Percentiles rank a stretch among this genome's conserved stretches.
phyloP scores from a whole-genome alignment of 148 eudicot genomes.

The Cornus controversa region DNA sequence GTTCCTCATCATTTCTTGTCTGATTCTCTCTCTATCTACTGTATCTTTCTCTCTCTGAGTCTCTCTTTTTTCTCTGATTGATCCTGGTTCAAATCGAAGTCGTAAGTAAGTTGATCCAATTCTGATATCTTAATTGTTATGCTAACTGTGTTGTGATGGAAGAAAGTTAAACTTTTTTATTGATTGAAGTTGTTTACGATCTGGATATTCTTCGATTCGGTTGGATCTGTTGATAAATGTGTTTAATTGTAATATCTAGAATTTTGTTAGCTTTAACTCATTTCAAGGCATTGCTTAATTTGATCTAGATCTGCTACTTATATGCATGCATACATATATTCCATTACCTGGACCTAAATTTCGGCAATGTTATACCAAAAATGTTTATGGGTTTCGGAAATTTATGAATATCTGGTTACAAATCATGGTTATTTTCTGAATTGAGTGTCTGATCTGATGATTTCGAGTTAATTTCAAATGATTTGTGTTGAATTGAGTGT shows the following conservation, averaged over 20 bases:
- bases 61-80: background rate
- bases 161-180: background rate
- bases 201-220: conserved; percentile 6
- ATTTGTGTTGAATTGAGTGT: background rate
- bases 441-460: background rate
- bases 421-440: background rate
- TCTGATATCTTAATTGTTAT: background rate
- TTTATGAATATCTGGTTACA: background rate
- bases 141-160: background rate
- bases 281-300: conserved; percentile 1
- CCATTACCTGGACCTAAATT: too few species aligned
- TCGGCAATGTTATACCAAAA: background rate
- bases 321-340: background rate
- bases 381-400: background rate
- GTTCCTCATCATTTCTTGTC: background rate
- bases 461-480: conserved; percentile 1
- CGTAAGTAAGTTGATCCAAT: conserved; percentile 9
- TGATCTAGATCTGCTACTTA: background rate
- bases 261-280: background rate
- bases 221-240: conserved; percentile 8
- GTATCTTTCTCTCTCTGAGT: background rate
- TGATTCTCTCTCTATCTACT: background rate
- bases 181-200: conserved; percentile 8
- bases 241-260: background rate
- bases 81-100: background rate